phyloP scores from a whole-genome alignment of 1,284 basidiomycete species.

The Sanghuangporus baumii region DNA sequence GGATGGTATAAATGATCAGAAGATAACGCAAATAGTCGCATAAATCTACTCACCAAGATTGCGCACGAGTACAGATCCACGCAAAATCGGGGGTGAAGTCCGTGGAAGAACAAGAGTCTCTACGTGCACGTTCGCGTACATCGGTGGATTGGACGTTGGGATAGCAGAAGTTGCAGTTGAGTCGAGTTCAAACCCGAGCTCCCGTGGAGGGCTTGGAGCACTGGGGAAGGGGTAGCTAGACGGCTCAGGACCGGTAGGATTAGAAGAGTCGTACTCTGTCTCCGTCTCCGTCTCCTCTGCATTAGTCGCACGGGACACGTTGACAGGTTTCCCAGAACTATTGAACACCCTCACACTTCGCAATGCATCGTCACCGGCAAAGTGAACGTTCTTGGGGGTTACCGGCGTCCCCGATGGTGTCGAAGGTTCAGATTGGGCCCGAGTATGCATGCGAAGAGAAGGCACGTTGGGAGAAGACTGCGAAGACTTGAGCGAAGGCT shows the following conservation, averaged over 20 bases:
- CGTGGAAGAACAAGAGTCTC: slow-evolving; percentile 43
- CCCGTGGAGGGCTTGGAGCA: background rate
- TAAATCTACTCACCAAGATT: slow-evolving; percentile 26
- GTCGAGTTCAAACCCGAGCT: slow-evolving; percentile 39
- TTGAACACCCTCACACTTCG: slow-evolving; percentile 84
- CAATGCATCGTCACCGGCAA: slow-evolving; percentile 62
- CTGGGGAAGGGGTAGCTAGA: slow-evolving; percentile 33
- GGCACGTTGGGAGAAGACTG: slow-evolving; percentile 48
- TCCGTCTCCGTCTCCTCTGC: slow-evolving; percentile 78
- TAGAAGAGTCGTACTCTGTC: slow-evolving; percentile 50
- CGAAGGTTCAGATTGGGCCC: slow-evolving; percentile 59
- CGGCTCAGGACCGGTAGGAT: slow-evolving; percentile 12
- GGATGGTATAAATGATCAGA: slow-evolving; percentile 29
- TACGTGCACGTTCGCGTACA: slow-evolving; percentile 40
- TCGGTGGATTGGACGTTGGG: slow-evolving; percentile 32
- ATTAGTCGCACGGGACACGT: slow-evolving; percentile 47
- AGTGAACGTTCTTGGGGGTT: slow-evolving; percentile 83
- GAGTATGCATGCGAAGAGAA: slow-evolving; percentile 33
- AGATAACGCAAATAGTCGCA: slow-evolving; percentile 64
- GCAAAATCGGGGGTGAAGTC: slow-evolving; percentile 38
- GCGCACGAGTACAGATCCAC: slow-evolving; percentile 43
- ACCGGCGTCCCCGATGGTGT: slow-evolving; percentile 47
- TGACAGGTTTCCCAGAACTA: slow-evolving; percentile 73
- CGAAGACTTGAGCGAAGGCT: slow-evolving; percentile 79
- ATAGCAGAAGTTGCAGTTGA: slow-evolving; percentile 34